Evolutionary conservation across 805 yeast species (phyloP).

Genomic region (Candida insectorum): DNA sequence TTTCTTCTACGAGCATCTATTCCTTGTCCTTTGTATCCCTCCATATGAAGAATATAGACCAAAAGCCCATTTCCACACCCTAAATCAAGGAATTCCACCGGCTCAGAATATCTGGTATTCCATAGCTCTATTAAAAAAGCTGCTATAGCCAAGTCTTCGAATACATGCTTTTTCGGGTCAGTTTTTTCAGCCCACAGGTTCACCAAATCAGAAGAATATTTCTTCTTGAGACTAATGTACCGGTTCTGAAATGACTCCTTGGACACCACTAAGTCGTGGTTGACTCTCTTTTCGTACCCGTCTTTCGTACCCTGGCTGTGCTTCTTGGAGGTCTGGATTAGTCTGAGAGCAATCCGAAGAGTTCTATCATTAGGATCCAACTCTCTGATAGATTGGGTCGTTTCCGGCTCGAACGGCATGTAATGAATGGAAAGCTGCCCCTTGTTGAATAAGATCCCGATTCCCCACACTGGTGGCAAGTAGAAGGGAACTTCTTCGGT

Average conservation of each 20-base stretch:
- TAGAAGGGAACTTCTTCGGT: slow-evolving; percentile 76
- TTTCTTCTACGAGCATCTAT: slow-evolving; percentile 87
- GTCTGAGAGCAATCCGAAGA: slow-evolving; percentile 75
- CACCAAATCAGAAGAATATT: slow-evolving; percentile 71
- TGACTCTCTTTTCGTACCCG: slow-evolving; percentile 85
- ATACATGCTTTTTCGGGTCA: slow-evolving; percentile 93
- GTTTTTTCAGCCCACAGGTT: slow-evolving; percentile 91
- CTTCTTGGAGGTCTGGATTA: slow-evolving; percentile 74
- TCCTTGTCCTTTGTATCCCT: slow-evolving; percentile 81
- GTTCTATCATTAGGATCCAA: slow-evolving; percentile 56
- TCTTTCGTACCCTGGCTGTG: slow-evolving; percentile 81
- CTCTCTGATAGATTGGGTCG: slow-evolving; percentile 18
- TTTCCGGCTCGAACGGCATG: slow-evolving; percentile 47
- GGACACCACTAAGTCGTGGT: slow-evolving; percentile 82
- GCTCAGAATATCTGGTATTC: slow-evolving; percentile 44
- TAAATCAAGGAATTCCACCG: slow-evolving; percentile 65
- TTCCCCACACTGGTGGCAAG: slow-evolving; percentile 79
- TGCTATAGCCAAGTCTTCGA: slow-evolving; percentile 94
- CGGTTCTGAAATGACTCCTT: slow-evolving; percentile 80
- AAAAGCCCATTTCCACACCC: slow-evolving; percentile 95
- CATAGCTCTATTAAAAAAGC: slow-evolving; percentile 89
- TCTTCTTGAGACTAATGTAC: slow-evolving; percentile 76
- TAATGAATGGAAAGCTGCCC: slow-evolving; percentile 68
- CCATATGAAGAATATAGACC: slow-evolving; percentile 68
- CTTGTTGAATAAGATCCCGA: slow-evolving; percentile 59